Conservation (phyloP, 2,329 filamentous ascomycete genomes). For the Dactylellina leptospora region DNA sequence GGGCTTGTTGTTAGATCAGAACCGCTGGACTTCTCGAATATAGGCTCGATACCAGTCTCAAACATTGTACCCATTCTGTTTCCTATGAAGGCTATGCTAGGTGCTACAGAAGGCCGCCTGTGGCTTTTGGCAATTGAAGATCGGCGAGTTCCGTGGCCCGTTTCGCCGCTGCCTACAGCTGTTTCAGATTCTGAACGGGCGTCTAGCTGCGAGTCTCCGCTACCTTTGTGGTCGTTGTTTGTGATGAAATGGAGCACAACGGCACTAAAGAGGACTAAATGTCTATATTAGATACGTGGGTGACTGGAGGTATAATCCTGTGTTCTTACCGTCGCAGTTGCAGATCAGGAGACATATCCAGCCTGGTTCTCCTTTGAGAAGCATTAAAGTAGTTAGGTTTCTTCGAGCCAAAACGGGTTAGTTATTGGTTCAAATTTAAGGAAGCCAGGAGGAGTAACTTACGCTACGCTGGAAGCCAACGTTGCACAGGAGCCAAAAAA, state of each 20-base stretch:
- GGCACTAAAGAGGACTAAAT: slow-evolving; percentile 36
- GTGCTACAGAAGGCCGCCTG: not conserved
- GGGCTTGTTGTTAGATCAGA: not conserved
- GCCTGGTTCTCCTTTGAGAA: slow-evolving; percentile 27
- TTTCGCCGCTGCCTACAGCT: not conserved
- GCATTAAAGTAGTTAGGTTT: slow-evolving; percentile 21
- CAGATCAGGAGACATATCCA: slow-evolving; percentile 37
- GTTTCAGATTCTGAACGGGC: not conserved
- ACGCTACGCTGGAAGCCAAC: slow-evolving; percentile 34
- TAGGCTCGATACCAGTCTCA: not conserved
- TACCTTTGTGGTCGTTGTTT: slow-evolving; percentile 31
- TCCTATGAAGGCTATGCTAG: slow-evolving; percentile 7
- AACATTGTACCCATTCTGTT: not conserved
- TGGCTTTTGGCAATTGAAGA: slow-evolving; percentile 9
- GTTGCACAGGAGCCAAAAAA: slow-evolving; percentile 36
- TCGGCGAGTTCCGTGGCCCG: not conserved
- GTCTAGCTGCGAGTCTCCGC: not conserved
- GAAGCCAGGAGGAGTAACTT: not conserved
- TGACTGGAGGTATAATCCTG: not conserved
- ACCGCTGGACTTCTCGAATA: not conserved
- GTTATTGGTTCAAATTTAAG: too few relatives aligned
- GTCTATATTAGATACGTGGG: not conserved
- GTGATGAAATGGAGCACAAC: slow-evolving; percentile 37
- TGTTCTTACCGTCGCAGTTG: slow-evolving; percentile 27
- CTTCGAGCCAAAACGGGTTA: too few relatives aligned